Conservation (phyloP, 1,284 basidiomycete species). For the Neolentinus lepideus region DNA sequence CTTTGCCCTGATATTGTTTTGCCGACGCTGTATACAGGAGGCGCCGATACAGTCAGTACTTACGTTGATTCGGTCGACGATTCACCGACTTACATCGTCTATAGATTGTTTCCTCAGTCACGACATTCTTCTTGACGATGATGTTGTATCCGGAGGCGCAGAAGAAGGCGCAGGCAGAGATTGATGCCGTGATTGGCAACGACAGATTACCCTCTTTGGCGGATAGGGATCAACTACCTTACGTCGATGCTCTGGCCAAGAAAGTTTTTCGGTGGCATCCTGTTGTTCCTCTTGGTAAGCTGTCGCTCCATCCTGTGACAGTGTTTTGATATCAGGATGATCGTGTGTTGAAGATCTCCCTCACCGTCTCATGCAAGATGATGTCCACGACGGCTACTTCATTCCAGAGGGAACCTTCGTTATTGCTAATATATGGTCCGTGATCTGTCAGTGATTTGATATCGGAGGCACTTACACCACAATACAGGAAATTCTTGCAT, state of each 20-base stretch:
- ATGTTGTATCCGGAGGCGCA: slow-evolving; percentile 15
- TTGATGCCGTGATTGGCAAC: slow-evolving; percentile 17
- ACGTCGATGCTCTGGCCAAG: slow-evolving; percentile 21
- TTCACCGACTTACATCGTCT: slow-evolving; percentile 3
- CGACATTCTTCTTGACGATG: slow-evolving; percentile 16
- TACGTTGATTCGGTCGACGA: not conserved
- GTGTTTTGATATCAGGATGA: too few species aligned
- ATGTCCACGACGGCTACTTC: slow-evolving; percentile 17
- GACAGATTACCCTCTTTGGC: slow-evolving; percentile 20
- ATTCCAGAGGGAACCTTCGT: slow-evolving; percentile 20
- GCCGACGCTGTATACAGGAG: not conserved
- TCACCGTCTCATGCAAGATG: slow-evolving; percentile 18
- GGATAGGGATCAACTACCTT: slow-evolving; percentile 23
- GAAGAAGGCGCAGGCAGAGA: slow-evolving; percentile 17
- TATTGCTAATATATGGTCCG: slow-evolving; percentile 21
- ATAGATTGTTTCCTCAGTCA: slow-evolving; percentile 7
- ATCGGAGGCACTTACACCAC: not conserved
- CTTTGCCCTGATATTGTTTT: not conserved
- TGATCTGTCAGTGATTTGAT: not conserved
- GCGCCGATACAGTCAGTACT: not conserved
- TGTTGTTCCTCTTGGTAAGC: slow-evolving; percentile 17
- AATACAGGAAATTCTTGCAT: slow-evolving; percentile 10
- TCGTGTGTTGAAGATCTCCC: slow-evolving; percentile 18
- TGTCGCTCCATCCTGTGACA: too few species aligned
- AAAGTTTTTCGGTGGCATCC: slow-evolving; percentile 22